Percentiles rank a stretch among this genome's conserved stretches.
phyloP scores from a whole-genome alignment of 495 filamentous ascomycete genomes.

The Xylaria acuta region DNA sequence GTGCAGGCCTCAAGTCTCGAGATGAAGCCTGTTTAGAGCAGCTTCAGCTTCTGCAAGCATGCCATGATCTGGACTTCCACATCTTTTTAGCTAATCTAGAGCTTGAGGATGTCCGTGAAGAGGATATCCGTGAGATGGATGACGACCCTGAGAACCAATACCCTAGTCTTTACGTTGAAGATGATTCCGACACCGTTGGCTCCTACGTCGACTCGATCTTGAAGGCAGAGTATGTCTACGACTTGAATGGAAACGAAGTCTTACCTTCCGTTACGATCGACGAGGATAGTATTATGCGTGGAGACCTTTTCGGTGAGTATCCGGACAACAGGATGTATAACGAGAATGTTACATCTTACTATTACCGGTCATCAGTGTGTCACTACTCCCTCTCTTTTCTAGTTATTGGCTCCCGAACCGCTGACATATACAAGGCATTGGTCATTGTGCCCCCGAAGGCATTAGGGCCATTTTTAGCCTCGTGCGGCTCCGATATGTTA shows the following conservation, averaged over 20 bases:
- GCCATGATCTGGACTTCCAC: background rate
- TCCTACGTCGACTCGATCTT: background rate
- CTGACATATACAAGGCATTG: slow-evolving; percentile 8
- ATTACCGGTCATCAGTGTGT: background rate
- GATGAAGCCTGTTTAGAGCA: background rate
- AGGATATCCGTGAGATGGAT: background rate
- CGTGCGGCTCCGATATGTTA: background rate
- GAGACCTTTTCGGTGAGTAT: background rate
- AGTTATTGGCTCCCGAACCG: background rate
- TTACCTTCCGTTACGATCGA: background rate
- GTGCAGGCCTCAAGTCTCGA: background rate
- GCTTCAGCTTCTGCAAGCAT: background rate
- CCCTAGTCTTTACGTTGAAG: background rate
- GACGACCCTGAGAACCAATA: background rate
- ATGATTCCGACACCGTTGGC: background rate
- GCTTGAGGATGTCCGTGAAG: no score
- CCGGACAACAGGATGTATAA: background rate
- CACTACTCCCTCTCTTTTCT: background rate
- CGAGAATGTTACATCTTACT: background rate
- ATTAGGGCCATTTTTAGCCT: background rate
- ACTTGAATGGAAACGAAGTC: slow-evolving; percentile 1
- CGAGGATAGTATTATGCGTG: background rate
- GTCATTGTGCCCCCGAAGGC: slow-evolving; percentile 15
- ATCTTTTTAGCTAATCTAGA: background rate
- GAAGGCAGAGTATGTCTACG: background rate